Conservation (phyloP, 306 rosid species). For the Purshia tridentata region DNA sequence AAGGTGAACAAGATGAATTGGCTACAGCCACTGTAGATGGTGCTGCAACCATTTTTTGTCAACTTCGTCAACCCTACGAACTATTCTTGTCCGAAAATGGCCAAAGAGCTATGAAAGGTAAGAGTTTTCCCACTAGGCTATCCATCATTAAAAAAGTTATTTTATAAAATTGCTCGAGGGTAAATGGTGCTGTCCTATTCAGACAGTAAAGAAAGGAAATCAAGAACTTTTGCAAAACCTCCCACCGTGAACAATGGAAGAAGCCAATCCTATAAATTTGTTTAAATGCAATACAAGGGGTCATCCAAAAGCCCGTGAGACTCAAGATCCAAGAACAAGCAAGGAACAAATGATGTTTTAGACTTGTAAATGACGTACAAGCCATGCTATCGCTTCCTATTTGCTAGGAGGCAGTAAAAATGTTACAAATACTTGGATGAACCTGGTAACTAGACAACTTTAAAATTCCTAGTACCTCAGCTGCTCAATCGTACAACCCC, state of each 20-base stretch:
- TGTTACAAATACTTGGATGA: constrained; percentile 28
- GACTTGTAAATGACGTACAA: constrained; percentile 39
- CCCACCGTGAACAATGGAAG: constrained; percentile 3
- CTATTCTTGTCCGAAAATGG: too few relatives aligned
- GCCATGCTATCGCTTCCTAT: constrained; percentile 31
- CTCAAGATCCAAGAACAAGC: constrained; percentile 1
- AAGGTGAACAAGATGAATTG: too few relatives aligned
- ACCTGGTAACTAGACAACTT: constrained; percentile 34
- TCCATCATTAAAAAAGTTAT: too few relatives aligned
- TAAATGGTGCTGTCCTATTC: background rate
- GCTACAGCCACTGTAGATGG: too few relatives aligned
- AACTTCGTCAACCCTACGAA: too few relatives aligned
- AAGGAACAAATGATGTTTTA: constrained; percentile 19
- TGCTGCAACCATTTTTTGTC: too few relatives aligned
- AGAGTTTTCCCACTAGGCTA: too few relatives aligned
- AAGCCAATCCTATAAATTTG: constrained; percentile 7
- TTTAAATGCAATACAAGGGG: constrained; percentile 22
- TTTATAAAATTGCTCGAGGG: too few relatives aligned
- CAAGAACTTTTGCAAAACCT: constrained; percentile 11
- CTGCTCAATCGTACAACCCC: constrained; percentile 70
- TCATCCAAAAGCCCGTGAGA: constrained; percentile 17
- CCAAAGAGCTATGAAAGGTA: too few relatives aligned
- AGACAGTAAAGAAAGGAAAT: background rate
- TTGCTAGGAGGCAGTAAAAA: constrained; percentile 38
- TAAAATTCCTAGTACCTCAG: constrained; percentile 26